A percentile compares a stretch with the other conserved stretches of the same genome.
phyloP scores from a whole-genome alignment of 2,329 filamentous ascomycete genomes.

The Aspergillus aculeatus region DNA sequence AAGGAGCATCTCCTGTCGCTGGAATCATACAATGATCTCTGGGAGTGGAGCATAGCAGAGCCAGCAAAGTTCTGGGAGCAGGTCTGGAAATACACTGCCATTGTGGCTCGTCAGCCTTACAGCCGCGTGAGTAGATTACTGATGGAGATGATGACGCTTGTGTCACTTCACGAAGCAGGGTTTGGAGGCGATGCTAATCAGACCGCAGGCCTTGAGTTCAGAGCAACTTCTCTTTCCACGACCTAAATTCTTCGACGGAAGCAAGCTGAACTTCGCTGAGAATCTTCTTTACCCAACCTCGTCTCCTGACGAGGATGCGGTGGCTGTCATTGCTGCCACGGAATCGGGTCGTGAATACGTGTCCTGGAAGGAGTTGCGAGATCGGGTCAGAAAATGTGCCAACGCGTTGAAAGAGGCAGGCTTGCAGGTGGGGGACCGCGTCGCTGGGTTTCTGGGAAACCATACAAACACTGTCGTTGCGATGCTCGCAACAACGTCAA shows the following conservation, averaged over 20 bases:
- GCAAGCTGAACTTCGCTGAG: conserved; percentile 87
- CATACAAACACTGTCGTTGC: conserved; percentile 83
- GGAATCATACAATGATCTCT: conserved; percentile 69
- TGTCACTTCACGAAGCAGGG: not conserved
- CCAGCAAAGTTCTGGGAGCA: conserved; percentile 78
- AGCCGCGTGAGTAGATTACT: conserved; percentile 30
- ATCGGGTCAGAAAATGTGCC: conserved; percentile 72
- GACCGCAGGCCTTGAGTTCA: conserved; percentile 63
- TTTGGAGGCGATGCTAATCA: conserved; percentile 6
- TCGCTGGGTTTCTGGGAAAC: conserved; percentile 80
- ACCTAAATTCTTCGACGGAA: conserved; percentile 77
- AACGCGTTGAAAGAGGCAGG: conserved; percentile 67
- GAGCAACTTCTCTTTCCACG: conserved; percentile 77
- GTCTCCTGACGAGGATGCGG: conserved; percentile 55
- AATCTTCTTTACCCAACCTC: conserved; percentile 80
- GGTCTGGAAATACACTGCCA: conserved; percentile 77
- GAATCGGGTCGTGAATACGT: conserved; percentile 66
- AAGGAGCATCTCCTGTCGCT: conserved; percentile 64
- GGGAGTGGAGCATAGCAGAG: conserved; percentile 80
- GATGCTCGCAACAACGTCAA: conserved; percentile 76
- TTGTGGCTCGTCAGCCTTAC: conserved; percentile 65
- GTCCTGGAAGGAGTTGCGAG: conserved; percentile 77
- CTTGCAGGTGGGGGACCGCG: conserved; percentile 60
- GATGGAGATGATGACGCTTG: not conserved
- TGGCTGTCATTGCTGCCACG: conserved; percentile 77